Percentiles rank a stretch among this genome's conserved stretches.
These are phyloP conservation scores for Nissolia schottii DNA, from an alignment of 306 rosid genomes.

Conservation along the genomic window DNA sequence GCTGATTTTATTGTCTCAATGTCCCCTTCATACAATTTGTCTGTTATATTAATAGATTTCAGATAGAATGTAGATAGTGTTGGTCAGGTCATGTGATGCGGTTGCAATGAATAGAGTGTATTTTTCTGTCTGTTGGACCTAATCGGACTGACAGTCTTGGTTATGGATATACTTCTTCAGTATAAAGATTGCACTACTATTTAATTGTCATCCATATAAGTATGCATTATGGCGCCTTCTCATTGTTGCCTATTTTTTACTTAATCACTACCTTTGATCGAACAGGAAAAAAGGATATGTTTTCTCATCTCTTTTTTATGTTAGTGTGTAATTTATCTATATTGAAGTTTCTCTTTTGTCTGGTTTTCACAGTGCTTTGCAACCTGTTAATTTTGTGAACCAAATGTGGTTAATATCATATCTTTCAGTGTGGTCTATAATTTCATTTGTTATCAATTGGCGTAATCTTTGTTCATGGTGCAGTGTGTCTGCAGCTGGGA, in stretches of 20 bases:
- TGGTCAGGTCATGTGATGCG: neutral
- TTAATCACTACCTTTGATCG: neutral
- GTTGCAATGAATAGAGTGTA: neutral
- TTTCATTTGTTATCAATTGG: neutral
- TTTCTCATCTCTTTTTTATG: neutral
- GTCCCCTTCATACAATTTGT: neutral
- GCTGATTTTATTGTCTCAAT: neutral
- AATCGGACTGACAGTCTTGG: neutral
- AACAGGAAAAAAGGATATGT: neutral
- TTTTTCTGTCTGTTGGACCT: neutral
- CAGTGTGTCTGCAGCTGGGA: conserved; percentile 99
- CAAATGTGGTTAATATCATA: neutral
- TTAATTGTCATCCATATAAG: neutral
- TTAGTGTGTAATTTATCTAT: neutral
- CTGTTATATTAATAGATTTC: neutral
- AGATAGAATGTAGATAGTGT: neutral
- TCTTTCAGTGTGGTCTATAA: neutral
- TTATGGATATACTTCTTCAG: neutral
- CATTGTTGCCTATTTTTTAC: neutral
- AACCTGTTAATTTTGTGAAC: neutral
- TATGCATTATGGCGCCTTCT: neutral
- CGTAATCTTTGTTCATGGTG: conserved; percentile 3
- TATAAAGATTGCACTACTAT: neutral
- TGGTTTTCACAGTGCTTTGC: neutral
- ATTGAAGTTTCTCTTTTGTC: neutral